A percentile compares a stretch with the other conserved stretches of the same genome.
Evolutionary conservation across 2,329 filamentous ascomycete species (phyloP).

Genomic region (Colletotrichum lentis): DNA sequence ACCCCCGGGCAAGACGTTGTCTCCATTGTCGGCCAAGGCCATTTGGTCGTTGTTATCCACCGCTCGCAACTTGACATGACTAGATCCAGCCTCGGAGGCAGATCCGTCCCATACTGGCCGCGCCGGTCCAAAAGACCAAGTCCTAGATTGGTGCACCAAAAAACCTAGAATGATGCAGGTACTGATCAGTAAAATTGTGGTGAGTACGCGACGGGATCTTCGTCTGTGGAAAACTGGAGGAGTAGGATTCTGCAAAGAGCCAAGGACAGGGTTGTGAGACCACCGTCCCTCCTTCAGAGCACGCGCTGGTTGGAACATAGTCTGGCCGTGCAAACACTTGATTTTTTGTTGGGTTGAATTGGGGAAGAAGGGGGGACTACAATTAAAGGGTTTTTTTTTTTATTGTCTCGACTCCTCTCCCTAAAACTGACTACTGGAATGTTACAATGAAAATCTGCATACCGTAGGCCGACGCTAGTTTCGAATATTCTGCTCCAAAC

Average conservation of each 20-base stretch:
- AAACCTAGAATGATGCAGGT: not conserved
- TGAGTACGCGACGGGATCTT: not conserved
- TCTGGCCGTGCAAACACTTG: not conserved
- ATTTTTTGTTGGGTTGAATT: not conserved
- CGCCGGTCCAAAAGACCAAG: not conserved
- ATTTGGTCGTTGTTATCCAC: not conserved
- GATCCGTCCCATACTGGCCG: not conserved
- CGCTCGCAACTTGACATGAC: not conserved
- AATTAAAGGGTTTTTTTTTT: not conserved
- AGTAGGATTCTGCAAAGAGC: not conserved
- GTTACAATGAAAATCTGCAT: not conserved
- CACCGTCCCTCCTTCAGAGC: not conserved
- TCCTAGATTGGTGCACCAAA: not conserved
- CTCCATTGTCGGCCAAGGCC: not conserved
- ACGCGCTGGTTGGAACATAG: not conserved
- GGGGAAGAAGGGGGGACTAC: not conserved
- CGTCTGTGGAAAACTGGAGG: not conserved
- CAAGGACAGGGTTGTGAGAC: not conserved
- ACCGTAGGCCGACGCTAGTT: not conserved
- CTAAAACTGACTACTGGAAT: not conserved
- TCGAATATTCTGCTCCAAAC: not conserved
- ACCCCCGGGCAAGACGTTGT: not conserved
- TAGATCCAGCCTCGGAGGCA: not conserved
- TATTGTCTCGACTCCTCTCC: not conserved
- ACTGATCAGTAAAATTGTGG: not conserved